Evolutionary conservation across 2,329 filamentous ascomycete genomes (phyloP).

Genomic region (Podosphaera fusca): DNA sequence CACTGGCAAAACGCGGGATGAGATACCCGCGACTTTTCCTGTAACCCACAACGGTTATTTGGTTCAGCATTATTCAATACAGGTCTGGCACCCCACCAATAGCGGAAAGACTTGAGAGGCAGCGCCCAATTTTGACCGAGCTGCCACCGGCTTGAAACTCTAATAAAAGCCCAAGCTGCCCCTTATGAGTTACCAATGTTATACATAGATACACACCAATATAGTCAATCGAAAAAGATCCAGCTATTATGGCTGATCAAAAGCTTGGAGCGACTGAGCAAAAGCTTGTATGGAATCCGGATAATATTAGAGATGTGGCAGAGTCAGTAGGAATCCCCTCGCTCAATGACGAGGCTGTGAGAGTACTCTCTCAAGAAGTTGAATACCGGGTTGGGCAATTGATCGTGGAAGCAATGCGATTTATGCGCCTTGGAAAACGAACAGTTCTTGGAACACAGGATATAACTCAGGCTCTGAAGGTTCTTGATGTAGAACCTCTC

Average conservation of each 20-base stretch:
- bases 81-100: not conserved
- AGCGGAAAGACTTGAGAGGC: not conserved
- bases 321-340: slow-evolving; percentile 78
- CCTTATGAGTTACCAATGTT: not conserved
- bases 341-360: slow-evolving; percentile 65
- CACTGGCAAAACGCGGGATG: too few species aligned
- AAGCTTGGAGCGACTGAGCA: slow-evolving; percentile 9
- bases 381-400: slow-evolving; percentile 90
- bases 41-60: too few species aligned
- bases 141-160: not conserved
- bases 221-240: not conserved
- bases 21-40: too few species aligned
- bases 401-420: slow-evolving; percentile 78
- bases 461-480: slow-evolving; percentile 60
- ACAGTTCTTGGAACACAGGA: slow-evolving; percentile 78
- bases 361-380: slow-evolving; percentile 75
- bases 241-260: not conserved
- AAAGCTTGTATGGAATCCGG: slow-evolving; percentile 67
- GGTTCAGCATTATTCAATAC: not conserved
- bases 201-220: not conserved
- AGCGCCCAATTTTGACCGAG: not conserved
- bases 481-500: slow-evolving; percentile 79
- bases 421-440: slow-evolving; percentile 79
- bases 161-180: not conserved
- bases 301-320: slow-evolving; percentile 87